Conservation (phyloP, 2,329 filamentous ascomycete species). For the Talaromyces pinophilus region DNA sequence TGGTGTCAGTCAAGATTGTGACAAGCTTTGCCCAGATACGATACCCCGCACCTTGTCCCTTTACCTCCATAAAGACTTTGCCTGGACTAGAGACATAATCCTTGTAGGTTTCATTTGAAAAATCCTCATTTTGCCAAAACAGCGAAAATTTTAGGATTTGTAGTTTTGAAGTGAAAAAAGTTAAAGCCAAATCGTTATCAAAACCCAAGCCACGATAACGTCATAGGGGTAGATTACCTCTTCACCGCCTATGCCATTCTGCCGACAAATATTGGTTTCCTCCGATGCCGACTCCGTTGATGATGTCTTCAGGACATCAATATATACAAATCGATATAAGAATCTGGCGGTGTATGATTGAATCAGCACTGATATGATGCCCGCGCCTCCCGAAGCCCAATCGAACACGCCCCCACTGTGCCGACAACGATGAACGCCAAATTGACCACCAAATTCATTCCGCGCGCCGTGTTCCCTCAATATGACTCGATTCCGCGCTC, state of each 20-base stretch:
- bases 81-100: neutral
- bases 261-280: conserved; percentile 2
- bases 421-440: conserved; percentile 26
- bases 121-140: neutral
- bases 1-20: neutral
- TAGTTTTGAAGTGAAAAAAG: neutral
- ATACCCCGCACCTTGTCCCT: neutral
- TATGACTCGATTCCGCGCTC: conserved; percentile 78
- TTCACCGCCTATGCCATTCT: conserved; percentile 8
- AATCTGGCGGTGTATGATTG: neutral
- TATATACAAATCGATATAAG: no score
- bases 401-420: neutral
- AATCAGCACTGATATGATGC: conserved; percentile 6
- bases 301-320: neutral
- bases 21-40: neutral
- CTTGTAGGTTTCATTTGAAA: neutral
- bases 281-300: neutral
- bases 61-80: neutral
- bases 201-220: neutral
- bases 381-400: neutral
- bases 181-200: neutral
- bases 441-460: conserved; percentile 63
- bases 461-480: conserved; percentile 71
- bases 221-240: neutral
- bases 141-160: neutral